Evolutionary conservation across 176 grass and related monocot species (phyloP), one percentile per base, ranked within the genome.

Genomic region (Eragrostis nindensis): DNA sequence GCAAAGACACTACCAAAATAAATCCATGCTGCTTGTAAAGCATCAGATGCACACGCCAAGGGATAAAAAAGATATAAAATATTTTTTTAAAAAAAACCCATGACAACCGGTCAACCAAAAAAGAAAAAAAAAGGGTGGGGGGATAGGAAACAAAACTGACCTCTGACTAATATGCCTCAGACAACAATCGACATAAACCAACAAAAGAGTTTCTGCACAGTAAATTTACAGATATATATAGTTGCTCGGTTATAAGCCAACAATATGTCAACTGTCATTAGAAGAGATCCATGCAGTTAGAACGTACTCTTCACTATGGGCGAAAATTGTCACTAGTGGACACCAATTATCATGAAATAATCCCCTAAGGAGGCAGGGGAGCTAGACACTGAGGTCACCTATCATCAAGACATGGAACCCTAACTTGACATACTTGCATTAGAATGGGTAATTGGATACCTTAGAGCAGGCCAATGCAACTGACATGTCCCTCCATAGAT

Each of bases 401-500:
- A 38, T 55, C 43, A 48, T 77, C 74, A 66, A n/a, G n/a, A n/a
- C n/a, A n/a, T n/a, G n/a, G n/a, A 55, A 6, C 47, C 44, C 48
- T 67, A 79, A 40, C 13, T 42, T 83, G 47, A 84, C 84, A 36
- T 80, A 61, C 38, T 75, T 52, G 36, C 9, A 55, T 40, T 29
- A 52, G 47, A 70, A 5, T n/a, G 36, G 44, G 10, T 76, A 43
- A 52, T 48, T 53, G 47, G 59, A 73, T 85, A 97, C 94, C 88
- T 97, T 78, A 36, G 66, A 79, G 66, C 45, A 93, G 80, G 88
- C 86, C 74, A 89, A 70, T 84, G 94, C 94, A 84, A 97, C 36
- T 30, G 79, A 86, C 94, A 93, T 91, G 25, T 89, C 86, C 41
- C n/a, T n/a, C 32, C 83, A 97, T 40, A 86, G 81, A 53, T 91